Conservation (phyloP, 345 rosid genomes). For the Cardamine resedifolia region DNA sequence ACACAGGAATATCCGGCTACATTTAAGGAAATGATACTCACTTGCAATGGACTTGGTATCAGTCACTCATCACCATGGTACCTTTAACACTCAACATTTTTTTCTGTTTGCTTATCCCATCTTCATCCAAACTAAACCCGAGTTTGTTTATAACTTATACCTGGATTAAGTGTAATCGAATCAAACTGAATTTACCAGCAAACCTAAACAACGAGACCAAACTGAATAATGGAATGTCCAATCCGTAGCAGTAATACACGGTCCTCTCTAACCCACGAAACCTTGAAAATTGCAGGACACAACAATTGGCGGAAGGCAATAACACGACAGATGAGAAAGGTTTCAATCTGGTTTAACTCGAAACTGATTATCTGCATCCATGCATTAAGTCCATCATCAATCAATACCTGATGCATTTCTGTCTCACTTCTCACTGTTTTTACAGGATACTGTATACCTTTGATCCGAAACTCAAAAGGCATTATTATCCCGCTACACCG, state of each 20-base stretch:
- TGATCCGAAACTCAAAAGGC: conserved; percentile 4
- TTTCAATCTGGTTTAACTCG: not conserved
- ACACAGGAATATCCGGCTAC: conserved; percentile 73
- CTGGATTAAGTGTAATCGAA: not conserved
- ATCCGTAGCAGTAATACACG: not conserved
- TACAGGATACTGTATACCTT: conserved; percentile 14
- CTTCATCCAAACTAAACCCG: not conserved
- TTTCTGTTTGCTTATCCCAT: not conserved
- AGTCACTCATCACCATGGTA: conserved; percentile 53
- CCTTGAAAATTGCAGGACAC: conserved; percentile 15
- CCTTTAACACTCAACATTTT: not conserved
- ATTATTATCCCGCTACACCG: not conserved
- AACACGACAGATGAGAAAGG: conserved; percentile 20
- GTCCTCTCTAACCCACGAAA: not conserved
- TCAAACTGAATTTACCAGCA: not conserved
- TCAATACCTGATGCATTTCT: not conserved
- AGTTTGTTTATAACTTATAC: not conserved
- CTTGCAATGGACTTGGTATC: conserved; percentile 81
- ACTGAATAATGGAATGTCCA: not conserved
- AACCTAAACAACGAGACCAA: not conserved
- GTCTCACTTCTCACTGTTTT: not conserved
- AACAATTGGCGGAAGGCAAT: conserved; percentile 19
- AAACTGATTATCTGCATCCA: not conserved
- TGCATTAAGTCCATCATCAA: not conserved
- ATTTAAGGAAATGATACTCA: conserved; percentile 80